These are phyloP conservation scores for Nyssa sinensis DNA, from an alignment of 148 eudicot species.

Conservation along the genomic window DNA sequence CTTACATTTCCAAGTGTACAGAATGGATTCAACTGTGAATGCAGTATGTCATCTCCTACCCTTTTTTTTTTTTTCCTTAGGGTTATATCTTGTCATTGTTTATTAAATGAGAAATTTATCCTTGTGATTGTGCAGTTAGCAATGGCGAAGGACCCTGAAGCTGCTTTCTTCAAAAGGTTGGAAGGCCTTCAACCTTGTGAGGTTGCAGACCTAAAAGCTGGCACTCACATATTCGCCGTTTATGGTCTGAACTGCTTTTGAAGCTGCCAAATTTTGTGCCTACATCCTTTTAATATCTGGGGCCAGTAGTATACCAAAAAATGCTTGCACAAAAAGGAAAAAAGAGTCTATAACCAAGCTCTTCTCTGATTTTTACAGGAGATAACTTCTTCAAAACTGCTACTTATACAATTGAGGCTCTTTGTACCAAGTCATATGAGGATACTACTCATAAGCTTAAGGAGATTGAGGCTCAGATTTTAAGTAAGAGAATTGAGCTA, in stretches of 20 bases:
- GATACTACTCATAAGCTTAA: constrained; percentile 35
- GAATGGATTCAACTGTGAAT: constrained; percentile 92
- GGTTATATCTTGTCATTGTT: not conserved
- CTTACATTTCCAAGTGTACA: constrained; percentile 97
- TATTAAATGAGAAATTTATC: not conserved
- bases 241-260: constrained; percentile 59
- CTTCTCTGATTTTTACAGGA: constrained; percentile 42
- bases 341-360: not conserved
- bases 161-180: constrained; percentile 94
- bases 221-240: constrained; percentile 96
- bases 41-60: constrained; percentile 54
- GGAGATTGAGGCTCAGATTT: constrained; percentile 39
- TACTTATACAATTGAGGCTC: constrained; percentile 80
- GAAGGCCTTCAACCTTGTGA: constrained; percentile 99
- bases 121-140: constrained; percentile 63
- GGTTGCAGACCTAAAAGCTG: constrained; percentile 82
- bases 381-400: constrained; percentile 98
- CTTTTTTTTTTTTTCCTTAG: not conserved
- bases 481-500: constrained; percentile 30
- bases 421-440: constrained; percentile 15
- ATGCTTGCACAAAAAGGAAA: not conserved
- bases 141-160: constrained; percentile 98
- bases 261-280: no score
- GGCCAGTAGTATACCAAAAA: not conserved
- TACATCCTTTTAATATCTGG: constrained; percentile 12